Percentiles rank a stretch among this genome's conserved stretches.
phyloP scores from a whole-genome alignment of 306 rosid species.

The Hippophae gyantsensis region DNA sequence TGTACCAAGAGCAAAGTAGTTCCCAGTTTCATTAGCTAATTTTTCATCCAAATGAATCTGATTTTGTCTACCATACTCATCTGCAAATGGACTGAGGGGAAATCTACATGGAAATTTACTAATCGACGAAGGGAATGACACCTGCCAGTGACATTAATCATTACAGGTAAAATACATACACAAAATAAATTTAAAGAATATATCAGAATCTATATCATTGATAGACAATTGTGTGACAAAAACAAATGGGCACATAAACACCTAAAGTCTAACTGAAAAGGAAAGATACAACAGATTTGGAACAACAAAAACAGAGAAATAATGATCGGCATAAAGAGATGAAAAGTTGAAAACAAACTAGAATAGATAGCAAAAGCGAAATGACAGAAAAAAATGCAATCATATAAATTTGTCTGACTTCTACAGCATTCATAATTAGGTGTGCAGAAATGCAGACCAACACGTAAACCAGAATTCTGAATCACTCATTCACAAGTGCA shows the following conservation, averaged over 20 bases:
- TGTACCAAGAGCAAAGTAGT: conserved; percentile 63
- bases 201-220: background rate
- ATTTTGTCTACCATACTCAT: conserved; percentile 38
- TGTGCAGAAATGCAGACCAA: background rate
- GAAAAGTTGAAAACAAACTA: background rate
- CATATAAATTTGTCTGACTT: background rate
- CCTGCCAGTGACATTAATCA: conserved; percentile 28
- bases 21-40: conserved; percentile 34
- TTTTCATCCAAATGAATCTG: conserved; percentile 26
- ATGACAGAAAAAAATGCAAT: too few species aligned
- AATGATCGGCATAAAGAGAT: too few species aligned
- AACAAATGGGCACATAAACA: background rate
- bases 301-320: too few species aligned
- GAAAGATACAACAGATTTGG: background rate
- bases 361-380: background rate
- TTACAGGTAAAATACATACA: background rate
- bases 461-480: background rate
- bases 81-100: conserved; percentile 56
- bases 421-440: background rate
- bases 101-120: conserved; percentile 28
- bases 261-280: background rate
- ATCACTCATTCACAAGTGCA: too few species aligned
- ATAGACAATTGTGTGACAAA: too few species aligned
- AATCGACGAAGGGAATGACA: conserved; percentile 39
- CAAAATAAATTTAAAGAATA: background rate